Percentiles rank a stretch among this genome's conserved stretches.
Evolutionary conservation across 2,329 filamentous ascomycete genomes (phyloP).

Genomic region (Aspergillus arachidicola): DNA sequence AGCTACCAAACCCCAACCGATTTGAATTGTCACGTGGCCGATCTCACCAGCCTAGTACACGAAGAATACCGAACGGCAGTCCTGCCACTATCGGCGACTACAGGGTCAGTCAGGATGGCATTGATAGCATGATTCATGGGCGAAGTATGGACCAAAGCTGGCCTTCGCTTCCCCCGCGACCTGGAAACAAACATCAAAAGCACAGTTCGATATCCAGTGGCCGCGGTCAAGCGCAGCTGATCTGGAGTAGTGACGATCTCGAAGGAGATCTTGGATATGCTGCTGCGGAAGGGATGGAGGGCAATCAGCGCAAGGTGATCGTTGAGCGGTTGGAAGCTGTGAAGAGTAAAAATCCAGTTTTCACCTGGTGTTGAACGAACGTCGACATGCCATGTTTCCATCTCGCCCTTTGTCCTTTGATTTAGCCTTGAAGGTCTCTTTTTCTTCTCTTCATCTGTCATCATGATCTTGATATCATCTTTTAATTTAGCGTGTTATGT

Average conservation of each 20-base stretch:
- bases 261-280: conserved; percentile 95
- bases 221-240: conserved; percentile 40
- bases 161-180: conserved; percentile 39
- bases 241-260: conserved; percentile 71
- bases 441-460: conserved; percentile 24
- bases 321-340: conserved; percentile 95
- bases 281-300: conserved; percentile 90
- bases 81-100: conserved; percentile 36
- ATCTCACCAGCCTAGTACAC: conserved; percentile 38
- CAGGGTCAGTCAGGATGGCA: conserved; percentile 33
- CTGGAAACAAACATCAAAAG: conserved; percentile 32
- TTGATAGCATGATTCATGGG: conserved; percentile 33
- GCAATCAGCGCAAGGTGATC: conserved; percentile 89
- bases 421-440: conserved; percentile 20
- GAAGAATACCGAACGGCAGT: conserved; percentile 36
- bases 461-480: conserved; percentile 17
- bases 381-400: conserved; percentile 1
- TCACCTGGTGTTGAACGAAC: conserved; percentile 81
- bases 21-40: conserved; percentile 64
- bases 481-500: conserved; percentile 32
- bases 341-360: conserved; percentile 92
- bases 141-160: conserved; percentile 41
- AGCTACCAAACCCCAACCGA: conserved; percentile 73
- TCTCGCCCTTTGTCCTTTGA: conserved; percentile 16
- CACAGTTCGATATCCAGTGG: conserved; percentile 45